Conservation (phyloP, 2,329 filamentous ascomycete genomes). For the Fusarium protoensiforme region DNA sequence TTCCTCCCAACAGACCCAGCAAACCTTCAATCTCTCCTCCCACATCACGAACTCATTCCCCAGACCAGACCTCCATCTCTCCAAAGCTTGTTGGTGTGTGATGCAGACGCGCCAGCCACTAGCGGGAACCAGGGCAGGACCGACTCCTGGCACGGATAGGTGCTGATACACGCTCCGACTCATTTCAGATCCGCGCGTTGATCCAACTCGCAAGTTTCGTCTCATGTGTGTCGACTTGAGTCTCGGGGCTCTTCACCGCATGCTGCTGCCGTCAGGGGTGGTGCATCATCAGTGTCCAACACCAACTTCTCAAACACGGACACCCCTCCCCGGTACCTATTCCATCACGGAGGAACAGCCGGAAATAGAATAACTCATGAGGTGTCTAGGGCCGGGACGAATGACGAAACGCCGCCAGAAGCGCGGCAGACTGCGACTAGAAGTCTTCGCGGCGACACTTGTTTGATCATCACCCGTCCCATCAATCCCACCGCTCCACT, state of each 20-base stretch:
- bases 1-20: background rate
- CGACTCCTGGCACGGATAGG: conserved; percentile 28
- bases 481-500: conserved; percentile 7
- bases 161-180: conserved; percentile 40
- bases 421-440: conserved; percentile 32
- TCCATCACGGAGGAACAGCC: conserved; percentile 22
- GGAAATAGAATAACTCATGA: conserved; percentile 33
- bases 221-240: conserved; percentile 37
- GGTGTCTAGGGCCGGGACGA: conserved; percentile 27
- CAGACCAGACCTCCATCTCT: conserved; percentile 9
- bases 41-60: conserved; percentile 24
- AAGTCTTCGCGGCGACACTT: conserved; percentile 20
- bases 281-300: conserved; percentile 15
- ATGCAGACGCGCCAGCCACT: conserved; percentile 21
- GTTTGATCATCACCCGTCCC: conserved; percentile 18
- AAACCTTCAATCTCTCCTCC: conserved; percentile 19
- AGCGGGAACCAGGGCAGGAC: conserved; percentile 13
- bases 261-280: conserved; percentile 14
- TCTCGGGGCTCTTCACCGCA: conserved; percentile 20
- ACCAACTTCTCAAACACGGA: conserved; percentile 37
- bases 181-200: conserved; percentile 38
- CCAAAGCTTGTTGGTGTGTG: conserved; percentile 11
- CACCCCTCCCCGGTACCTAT: conserved; percentile 13
- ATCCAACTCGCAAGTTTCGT: conserved; percentile 38
- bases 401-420: conserved; percentile 38